Evolutionary conservation across 208 protist species (phyloP).

Genomic region (Wallacemonas sp.): DNA sequence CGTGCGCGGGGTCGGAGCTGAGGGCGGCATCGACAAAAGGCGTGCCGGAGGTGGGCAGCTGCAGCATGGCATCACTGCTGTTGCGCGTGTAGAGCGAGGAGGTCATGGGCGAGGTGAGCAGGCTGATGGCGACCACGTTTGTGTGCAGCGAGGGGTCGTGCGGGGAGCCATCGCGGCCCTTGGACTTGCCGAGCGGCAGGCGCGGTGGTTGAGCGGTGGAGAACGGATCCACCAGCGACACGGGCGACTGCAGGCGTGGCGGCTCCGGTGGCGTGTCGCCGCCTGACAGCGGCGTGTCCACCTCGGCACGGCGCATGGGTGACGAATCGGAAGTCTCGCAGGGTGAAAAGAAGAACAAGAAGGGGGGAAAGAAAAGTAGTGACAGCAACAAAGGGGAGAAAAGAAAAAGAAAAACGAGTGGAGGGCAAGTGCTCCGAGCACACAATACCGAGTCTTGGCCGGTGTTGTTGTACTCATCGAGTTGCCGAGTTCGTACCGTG

Average conservation of each 20-base stretch:
- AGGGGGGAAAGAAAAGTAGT: constrained; percentile 3
- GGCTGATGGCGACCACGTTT: constrained; percentile 12
- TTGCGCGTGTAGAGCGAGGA: constrained; percentile 3
- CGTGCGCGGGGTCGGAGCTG: not conserved
- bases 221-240: not conserved
- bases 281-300: not conserved
- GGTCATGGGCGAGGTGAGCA: constrained; percentile 14
- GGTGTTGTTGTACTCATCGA: too few species aligned
- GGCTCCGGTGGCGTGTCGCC: not conserved
- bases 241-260: not conserved
- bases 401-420: not conserved
- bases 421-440: not conserved
- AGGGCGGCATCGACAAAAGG: not conserved
- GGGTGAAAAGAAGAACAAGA: too few species aligned
- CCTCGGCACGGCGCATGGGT: too few species aligned
- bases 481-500: too few species aligned
- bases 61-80: constrained; percentile 9
- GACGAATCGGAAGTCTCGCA: too few species aligned
- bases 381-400: not conserved
- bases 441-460: too few species aligned
- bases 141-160: not conserved
- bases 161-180: not conserved
- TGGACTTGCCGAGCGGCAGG: not conserved
- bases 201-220: not conserved
- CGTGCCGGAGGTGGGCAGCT: not conserved